Evolutionary conservation across 208 protist species (phyloP), one percentile per base, ranked within the genome.

Genomic region (Phytomonas sp.): DNA sequence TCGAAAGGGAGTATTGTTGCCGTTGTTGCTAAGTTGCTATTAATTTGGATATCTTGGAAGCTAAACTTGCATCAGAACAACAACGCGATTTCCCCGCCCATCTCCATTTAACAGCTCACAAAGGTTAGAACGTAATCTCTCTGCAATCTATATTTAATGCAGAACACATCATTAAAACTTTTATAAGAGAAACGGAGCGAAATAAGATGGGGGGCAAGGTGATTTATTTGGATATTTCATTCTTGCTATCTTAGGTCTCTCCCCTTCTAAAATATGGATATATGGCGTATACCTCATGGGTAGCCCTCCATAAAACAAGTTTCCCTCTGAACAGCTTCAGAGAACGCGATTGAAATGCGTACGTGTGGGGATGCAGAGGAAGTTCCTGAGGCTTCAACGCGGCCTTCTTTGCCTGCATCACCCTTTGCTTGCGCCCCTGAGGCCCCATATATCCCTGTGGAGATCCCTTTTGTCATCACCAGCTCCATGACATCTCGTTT

Each of bases 311-410:
- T 72, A 67, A 86, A 88, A 43, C 69, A 29, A 17, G 86, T 92
- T 37, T 94, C 89, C 23, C 68, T 65, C 30, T 79, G 76, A 60
- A 91, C 59, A 3, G 56, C 59, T 2, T 80, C 53, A n/a, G 81
- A 79, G 71, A 80, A 90, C 29, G 84, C 89, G 30, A 94, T 81
- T 0, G 84, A 84, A 20, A 94, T 34, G 28, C 72, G 40, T 26
- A 79, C 67, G 34, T 15, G 30, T n/a, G 46, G 37, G 29, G 33
- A 20, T 5, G 36, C 13, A 28, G 62, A 28, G n/a, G 15, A 8
- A 34, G 43, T 20, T 4, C 66, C 66, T 20, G 28, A 63, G 33
- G 30, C 28, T 36, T 20, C 26, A 28, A 33, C 28, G 13, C 17
- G 46, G 29, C 20, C 37, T 36, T n/a, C 30, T 4, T 17, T 11